A percentile compares a stretch with the other conserved stretches of the same genome.
Conservation (phyloP, 1,139 yeast genomes). For the Diutina pseudorugosa region DNA sequence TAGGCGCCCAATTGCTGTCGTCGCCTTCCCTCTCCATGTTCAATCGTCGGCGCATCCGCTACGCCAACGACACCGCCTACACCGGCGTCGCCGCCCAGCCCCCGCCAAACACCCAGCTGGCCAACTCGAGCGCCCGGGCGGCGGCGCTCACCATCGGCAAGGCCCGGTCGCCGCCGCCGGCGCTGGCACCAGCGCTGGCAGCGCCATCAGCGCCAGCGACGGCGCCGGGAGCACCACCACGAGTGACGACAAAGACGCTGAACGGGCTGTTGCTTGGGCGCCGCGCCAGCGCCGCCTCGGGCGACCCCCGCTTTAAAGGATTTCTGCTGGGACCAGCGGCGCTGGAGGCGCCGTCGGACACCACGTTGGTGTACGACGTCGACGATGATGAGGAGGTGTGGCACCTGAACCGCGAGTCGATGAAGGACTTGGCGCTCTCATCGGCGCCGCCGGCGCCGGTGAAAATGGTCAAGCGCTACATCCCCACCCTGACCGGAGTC, state of each 20-base stretch:
- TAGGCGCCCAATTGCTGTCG: background rate
- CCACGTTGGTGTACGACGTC: conserved; percentile 1
- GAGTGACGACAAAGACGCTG: background rate
- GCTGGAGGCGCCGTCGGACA: background rate
- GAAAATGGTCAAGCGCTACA: conserved; percentile 35
- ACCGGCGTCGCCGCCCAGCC: background rate
- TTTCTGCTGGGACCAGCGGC: background rate
- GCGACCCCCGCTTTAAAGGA: background rate
- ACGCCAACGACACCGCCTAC: conserved; percentile 1
- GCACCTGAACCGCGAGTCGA: background rate
- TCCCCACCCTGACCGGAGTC: conserved; percentile 38
- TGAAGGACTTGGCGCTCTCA: conserved; percentile 3
- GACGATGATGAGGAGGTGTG: background rate
- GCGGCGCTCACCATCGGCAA: background rate
- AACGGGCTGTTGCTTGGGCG: conserved; percentile 4
- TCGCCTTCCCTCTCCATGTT: background rate
- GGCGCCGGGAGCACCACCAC: background rate
- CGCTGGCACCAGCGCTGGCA: background rate
- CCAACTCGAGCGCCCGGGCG: background rate
- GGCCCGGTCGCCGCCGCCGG: background rate
- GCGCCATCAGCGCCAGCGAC: background rate
- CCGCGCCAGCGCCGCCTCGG: background rate
- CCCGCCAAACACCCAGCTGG: background rate
- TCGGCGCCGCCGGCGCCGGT: conserved; percentile 7
- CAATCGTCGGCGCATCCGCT: conserved; percentile 2